Evolutionary conservation across 2,329 filamentous ascomycete species (phyloP), one percentile per base, ranked within the genome.

Genomic region (Pestalotiopsis sp.): DNA sequence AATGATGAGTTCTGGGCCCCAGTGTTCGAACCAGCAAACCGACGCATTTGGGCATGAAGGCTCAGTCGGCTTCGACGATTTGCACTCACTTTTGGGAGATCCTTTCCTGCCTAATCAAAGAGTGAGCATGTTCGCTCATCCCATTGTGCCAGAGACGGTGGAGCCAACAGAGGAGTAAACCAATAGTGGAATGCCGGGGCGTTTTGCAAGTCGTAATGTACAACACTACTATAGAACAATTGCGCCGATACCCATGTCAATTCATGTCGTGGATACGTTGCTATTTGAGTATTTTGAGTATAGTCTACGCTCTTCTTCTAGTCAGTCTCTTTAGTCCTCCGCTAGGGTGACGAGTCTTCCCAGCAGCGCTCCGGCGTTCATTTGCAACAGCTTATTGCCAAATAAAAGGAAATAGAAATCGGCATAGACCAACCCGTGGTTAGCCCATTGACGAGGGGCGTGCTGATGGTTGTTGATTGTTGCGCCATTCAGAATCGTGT

Each of bases 381-480:
- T 70, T 11, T 70, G 57, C 36, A 70, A 52, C 11, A 70, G 58
- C 25, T 66, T 66, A 86, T 86, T 86, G 6, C 84, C 83, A 45
- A 83, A 78, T 39, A 84, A 75, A 14, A 86, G 68, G 39, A 85
- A 79, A 68, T 79, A 85, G 71, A 86, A 86, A 69, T 86, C 84
- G 0, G 84, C 84, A 72, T 86, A 86, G 0, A 86, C 83, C 23
- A 86, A 69, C 1, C 83, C 83, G 73, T 85, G 83, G 66, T 85
- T 77, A 5, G 80, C 79, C 74, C 83, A 84, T 41, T 80, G 77
- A 61, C 79, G 77, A 27, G 82, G 82, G 11, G 83, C 83, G 74
- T 81, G 80, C 69, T 82, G 77, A 60, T 82, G 83, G 70, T 84
- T 83, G 67, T 85, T 85, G 12, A 83, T 82, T 1, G 83, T 85